Conservation (phyloP, 108 stramenopile species). For the Cyclotella atomus region DNA sequence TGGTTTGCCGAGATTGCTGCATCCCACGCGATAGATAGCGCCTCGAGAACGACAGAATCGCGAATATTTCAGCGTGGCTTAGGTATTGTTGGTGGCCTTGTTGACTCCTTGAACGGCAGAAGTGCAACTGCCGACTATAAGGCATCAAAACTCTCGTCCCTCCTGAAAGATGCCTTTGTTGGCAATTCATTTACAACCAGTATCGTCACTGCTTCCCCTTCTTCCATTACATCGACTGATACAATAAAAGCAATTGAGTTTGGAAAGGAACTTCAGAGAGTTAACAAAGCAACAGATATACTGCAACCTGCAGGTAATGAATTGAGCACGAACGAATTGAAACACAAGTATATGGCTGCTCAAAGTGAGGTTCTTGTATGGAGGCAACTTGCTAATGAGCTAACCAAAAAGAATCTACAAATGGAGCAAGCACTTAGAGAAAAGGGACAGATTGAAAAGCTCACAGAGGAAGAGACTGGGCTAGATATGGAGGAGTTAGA, state of each 20-base stretch:
- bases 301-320: background rate
- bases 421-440: background rate
- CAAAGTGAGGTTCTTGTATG: background rate
- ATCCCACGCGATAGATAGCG: background rate
- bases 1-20: constrained; percentile 6
- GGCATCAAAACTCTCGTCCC: constrained; percentile 11
- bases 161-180: constrained; percentile 19
- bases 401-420: background rate
- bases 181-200: constrained; percentile 17
- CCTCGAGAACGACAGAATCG: background rate
- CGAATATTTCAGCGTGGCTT: background rate
- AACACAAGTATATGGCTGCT: background rate
- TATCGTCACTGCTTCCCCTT: constrained; percentile 18
- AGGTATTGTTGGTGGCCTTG: constrained; percentile 6
- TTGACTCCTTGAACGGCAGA: background rate
- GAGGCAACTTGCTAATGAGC: background rate
- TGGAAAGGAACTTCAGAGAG: constrained; percentile 8
- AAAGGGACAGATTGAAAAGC: background rate
- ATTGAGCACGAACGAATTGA: background rate
- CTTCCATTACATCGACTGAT: background rate
- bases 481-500: too few relatives aligned
- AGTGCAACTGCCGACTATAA: background rate
- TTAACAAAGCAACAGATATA: background rate
- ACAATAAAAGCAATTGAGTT: constrained; percentile 15
- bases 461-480: background rate